Evolutionary conservation across 2,329 filamentous ascomycete species (phyloP), one percentile per base, ranked within the genome.

Genomic region (Bipolaris gigantea): DNA sequence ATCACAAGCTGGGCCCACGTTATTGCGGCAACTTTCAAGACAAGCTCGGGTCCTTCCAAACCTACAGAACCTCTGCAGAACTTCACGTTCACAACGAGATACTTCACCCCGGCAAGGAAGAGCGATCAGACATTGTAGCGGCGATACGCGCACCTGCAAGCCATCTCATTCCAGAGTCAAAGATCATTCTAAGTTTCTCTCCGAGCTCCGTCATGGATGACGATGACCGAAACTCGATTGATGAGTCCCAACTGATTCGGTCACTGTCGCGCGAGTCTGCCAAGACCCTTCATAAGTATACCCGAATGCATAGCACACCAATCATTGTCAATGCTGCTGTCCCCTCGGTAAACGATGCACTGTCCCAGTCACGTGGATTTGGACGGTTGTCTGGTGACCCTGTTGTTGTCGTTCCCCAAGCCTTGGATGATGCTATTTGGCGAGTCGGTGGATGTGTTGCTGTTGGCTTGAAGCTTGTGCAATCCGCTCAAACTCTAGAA

Each of bases 11-110:
- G 16, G 93, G 94, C 0, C 89, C 92, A 21, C 86, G 91, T 43
- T 99, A 99, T 65, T 88, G 91, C 68, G 94, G 94, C 15, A 99
- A 99, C 70, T 96, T 96, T 64, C 94, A 99, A 75, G 94, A 99
- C 69, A 94, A 91, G 63, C 82, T 99, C 13, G 94, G 95, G 5
- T 93, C 92, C 1, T 96, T 99, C 67, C 92, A 97, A 70, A 99
- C 95, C 0, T 99, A 99, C 70, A 86, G 89, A 65, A 93, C 94
- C 6, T 97, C 94, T 1, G 93, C 94, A 7, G 87, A 90, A 49
- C 79, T 99, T 35, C 94, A 95, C 55, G 82, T 97, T 48, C 88
- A 93, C 41, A 97, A 97, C 65, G 94, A 99, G 69, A 85, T 92
- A 47, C 81, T 96, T 34, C 90, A 96, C 73, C 88, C 90, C 1